phyloP scores from a whole-genome alignment of 2,329 filamentous ascomycete genomes.

The Clarireedia monteithiana region DNA sequence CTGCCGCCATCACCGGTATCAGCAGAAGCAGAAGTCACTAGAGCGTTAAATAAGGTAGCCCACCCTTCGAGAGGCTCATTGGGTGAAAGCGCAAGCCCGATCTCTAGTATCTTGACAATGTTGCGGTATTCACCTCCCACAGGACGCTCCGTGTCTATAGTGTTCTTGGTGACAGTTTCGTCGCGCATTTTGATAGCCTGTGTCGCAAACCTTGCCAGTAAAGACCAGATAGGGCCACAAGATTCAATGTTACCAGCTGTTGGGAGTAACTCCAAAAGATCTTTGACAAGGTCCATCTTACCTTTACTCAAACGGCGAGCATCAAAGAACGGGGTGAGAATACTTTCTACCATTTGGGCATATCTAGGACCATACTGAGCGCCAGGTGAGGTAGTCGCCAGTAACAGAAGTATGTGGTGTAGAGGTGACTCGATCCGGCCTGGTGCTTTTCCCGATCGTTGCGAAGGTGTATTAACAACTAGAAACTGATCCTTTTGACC shows the following conservation, averaged over 20 bases:
- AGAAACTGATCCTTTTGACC: conserved; percentile 49
- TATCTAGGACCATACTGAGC: conserved; percentile 22
- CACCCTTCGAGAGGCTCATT: conserved; percentile 30
- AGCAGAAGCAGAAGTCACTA: conserved; percentile 48
- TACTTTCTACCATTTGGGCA: conserved; percentile 33
- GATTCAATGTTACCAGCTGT: conserved; percentile 23
- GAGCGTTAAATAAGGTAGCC: conserved; percentile 46
- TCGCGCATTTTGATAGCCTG: conserved; percentile 17
- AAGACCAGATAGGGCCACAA: conserved; percentile 22
- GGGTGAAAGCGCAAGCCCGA: conserved; percentile 41
- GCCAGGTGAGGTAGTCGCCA: conserved; percentile 30
- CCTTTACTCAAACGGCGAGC: conserved; percentile 29
- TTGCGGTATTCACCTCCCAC: conserved; percentile 64
- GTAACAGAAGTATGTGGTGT: conserved; percentile 55
- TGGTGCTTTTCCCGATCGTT: conserved; percentile 43
- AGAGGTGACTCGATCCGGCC: conserved; percentile 51
- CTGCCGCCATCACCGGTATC: conserved; percentile 62
- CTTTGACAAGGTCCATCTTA: conserved; percentile 32
- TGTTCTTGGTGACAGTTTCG: conserved; percentile 22
- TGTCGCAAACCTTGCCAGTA: conserved; percentile 24
- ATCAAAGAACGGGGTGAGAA: conserved; percentile 52
- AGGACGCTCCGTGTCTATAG: conserved; percentile 35
- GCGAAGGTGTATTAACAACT: conserved; percentile 56
- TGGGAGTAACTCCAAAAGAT: conserved; percentile 21
- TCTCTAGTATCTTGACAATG: conserved; percentile 57